Base-by-base conservation (phyloP, 208 protist species). In the Leishmania tarentolae region DNA sequence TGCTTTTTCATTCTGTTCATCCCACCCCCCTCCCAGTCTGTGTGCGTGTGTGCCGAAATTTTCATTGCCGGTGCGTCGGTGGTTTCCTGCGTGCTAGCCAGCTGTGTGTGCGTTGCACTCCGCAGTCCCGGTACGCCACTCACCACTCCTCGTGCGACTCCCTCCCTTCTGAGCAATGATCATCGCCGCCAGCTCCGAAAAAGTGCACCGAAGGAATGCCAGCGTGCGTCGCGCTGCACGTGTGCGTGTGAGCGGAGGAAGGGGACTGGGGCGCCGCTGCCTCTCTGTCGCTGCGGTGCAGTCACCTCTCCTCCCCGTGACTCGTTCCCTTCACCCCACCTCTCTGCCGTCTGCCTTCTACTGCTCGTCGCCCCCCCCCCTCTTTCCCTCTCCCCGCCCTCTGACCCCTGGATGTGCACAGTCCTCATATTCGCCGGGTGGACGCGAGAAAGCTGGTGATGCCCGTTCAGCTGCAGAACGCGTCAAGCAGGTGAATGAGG, bases 401-500 rank as follows among this genome's bases (percentile, higher is more conserved):
- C 15, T 6, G 6, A 15, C 15, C 65, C 2, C 65, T 44, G 9
- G 0, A 21, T 70, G 61, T 31, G 6, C 44, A 1, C 76, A 53
- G 56, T 21, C 28, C 42, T 0, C 47, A 28, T 53, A 15, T 6
- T n/a, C n/a, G n/a, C n/a, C n/a, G n/a, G n/a, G n/a, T n/a, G n/a
- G n/a, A n/a, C n/a, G 15, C 11, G 37, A 7, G 4, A 4, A 5
- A 4, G 68, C 59, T 40, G 50, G 76, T 79, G 63, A 75, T 70
- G 78, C 69, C 83, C 46, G 83, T 79, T 63, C 79, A 87, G 69
- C 79, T 87, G 78, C 72, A 78, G 79, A 79, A 82, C 65, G 63
- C 71, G 59, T 87, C 83, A 81, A 75, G 83, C 73, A 37, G 24
- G 72, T 53, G 28, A 79, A 86, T 69, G 83, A 87, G 79, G 83